Base-by-base conservation (phyloP, 2,329 filamentous ascomycete genomes). In the Aspergillus sp. region DNA sequence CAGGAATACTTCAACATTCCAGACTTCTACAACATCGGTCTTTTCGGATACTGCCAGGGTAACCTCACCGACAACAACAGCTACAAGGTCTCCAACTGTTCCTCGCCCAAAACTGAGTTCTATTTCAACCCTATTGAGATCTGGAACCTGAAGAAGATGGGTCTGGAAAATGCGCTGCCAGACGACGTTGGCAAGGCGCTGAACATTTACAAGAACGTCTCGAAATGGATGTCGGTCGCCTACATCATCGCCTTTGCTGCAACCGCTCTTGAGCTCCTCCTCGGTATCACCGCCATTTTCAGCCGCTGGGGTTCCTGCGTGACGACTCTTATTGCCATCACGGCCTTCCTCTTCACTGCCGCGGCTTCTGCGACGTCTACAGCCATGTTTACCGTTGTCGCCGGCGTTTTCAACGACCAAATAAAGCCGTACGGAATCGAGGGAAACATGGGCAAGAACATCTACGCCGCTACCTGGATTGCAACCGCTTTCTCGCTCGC, bases 41-140 rank as follows among this genome's bases (percentile, higher is more conserved):
- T 98, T 39, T 96, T 91, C 89, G 89, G 89, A 72, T 96, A 92
- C 83, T 98, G 95, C 83, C 79, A 80, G 57, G 86, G 83, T 53
- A 76, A 82, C 51, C 74, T 80, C 64, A 82, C 83, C 64, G 80
- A 80, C 66, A 80, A 82, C 61, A 80, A 81, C 62, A 79, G 71
- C 49, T 81, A 80, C 64, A 73, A 75, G 15, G 74, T 83, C 64
- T 77, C 75, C 44, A 76, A 82, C 66, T 98, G 93, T 84, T 88
- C 86, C 53, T 80, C 86, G 65, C 82, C 87, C 54, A 79, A 88
- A 73, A 87, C 88, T 66, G 81, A 91, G 77, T 99, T 90, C 86
- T 91, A 89, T 67, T 84, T 88, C 74, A 81, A 89, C 66, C 83
- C 86, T 2, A 79, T 96, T 63, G 85, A 89, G 61, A 82, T 85